Percentiles rank a stretch among this genome's conserved stretches.
phyloP scores from a whole-genome alignment of 1,139 yeast genomes.

The Taiozyma onychis region DNA sequence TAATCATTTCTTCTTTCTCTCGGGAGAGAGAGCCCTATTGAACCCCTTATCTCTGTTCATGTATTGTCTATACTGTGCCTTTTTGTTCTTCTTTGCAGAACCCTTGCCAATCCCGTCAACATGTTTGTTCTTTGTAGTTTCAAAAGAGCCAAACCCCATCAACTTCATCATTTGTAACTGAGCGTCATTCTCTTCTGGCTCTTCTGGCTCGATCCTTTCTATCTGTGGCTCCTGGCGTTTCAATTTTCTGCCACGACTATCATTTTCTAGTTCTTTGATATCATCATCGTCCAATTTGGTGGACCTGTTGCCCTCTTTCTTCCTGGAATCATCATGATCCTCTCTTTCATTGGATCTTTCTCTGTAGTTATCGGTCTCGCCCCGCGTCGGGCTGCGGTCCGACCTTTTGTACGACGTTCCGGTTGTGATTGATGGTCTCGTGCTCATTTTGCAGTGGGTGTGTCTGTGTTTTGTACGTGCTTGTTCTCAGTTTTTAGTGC shows the following conservation, averaged over 20 bases:
- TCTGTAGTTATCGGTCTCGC: background rate
- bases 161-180: conserved; percentile 29
- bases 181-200: conserved; percentile 8
- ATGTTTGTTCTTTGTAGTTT: conserved; percentile 55
- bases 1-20: conserved; percentile 12
- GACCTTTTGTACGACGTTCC: background rate
- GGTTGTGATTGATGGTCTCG: background rate
- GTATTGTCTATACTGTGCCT: conserved; percentile 55
- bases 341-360: conserved; percentile 3
- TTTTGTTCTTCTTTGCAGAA: conserved; percentile 37
- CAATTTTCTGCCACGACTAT: background rate
- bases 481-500: background rate
- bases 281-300: background rate
- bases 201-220: conserved; percentile 6
- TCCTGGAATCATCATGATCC: conserved; percentile 10
- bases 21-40: conserved; percentile 55
- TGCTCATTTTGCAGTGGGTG: background rate
- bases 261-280: background rate
- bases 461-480: background rate
- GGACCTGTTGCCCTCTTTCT: conserved; percentile 1
- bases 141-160: conserved; percentile 66
- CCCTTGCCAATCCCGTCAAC: conserved; percentile 45
- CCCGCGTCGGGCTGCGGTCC: conserved; percentile 2
- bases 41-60: conserved; percentile 62
- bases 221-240: conserved; percentile 1